Evolutionary conservation across 495 filamentous ascomycete genomes (phyloP), one percentile per base, ranked within the genome.

Genomic region (Aspergillus heteromorphus): DNA sequence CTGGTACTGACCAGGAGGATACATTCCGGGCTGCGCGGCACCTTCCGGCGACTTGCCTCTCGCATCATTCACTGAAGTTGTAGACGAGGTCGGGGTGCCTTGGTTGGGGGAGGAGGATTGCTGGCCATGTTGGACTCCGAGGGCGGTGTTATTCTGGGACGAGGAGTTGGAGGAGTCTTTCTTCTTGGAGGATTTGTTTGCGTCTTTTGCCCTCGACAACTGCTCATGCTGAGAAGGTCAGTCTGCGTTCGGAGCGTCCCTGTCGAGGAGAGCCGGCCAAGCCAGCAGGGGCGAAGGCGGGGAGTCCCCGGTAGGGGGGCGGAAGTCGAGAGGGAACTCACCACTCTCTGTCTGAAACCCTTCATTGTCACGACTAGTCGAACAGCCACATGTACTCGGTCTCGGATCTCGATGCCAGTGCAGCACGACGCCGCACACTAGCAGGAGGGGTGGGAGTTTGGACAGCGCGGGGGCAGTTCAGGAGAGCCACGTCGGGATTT

Each of bases 331-430:
- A 30, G 25, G 49, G 54, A 58, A 87, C 92, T 80, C 80, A 96
- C 92, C 78, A 97, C 95, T 87, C 88, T 87, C 79, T 95, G 90
- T 77, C 93, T 87, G 74, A 98, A 96, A 67, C 89, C 86, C 79
- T 96, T 97, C 93, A 98, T 97, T 76, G 82, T 91, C 54, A 60
- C 59, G 40, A 49, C 54, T 54, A 58, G 58, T 55, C 65, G 49
- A 61, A 68, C 52, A 63, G 55, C 68, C 69, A 66, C 72, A 75
- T 73, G 65, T 70, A 75, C 66, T 71, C 63, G 61, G 55, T 57
- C 61, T 49, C 27, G 30, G 30, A 53, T 60, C 49, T 69, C 59
- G 59, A 61, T 72, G 62, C 69, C 59, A 68, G 71, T 67, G 69
- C 72, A 75, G 69, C 68, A 57, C 54, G 53, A 47, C 45, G 69